A percentile compares a stretch with the other conserved stretches of the same genome.
phyloP scores from a whole-genome alignment of 192 early-diverging fungal genomes.

The Coemansia sp. region DNA sequence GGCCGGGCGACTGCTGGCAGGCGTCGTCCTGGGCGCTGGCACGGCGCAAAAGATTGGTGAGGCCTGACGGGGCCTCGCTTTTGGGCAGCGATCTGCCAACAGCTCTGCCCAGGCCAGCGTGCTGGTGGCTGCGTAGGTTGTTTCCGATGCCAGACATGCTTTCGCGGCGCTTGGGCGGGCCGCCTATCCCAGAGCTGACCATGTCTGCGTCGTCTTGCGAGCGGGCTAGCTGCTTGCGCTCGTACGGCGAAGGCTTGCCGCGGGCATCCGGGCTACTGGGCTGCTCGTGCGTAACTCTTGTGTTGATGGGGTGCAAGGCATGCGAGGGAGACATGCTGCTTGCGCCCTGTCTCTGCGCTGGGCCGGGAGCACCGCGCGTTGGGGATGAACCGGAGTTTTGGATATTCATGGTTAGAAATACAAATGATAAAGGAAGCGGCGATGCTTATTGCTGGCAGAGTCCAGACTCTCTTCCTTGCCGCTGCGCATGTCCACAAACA shows the following conservation, averaged over 20 bases:
- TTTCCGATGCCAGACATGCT: conserved; percentile 47
- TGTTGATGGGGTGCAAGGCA: conserved; percentile 5
- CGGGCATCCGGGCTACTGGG: background rate
- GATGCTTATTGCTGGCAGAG: too few species aligned
- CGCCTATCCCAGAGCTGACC: conserved; percentile 28
- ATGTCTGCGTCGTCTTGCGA: background rate
- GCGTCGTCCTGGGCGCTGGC: background rate
- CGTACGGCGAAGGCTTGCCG: conserved; percentile 18
- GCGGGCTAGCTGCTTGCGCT: background rate
- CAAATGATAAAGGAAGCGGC: too few species aligned
- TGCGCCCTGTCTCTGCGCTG: background rate
- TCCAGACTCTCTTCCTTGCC: too few species aligned
- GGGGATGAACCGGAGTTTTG: too few species aligned
- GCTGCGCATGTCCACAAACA: too few species aligned
- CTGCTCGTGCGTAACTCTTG: background rate
- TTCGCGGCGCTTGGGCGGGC: conserved; percentile 36
- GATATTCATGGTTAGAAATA: too few species aligned
- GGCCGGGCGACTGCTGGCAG: too few species aligned
- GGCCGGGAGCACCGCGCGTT: background rate
- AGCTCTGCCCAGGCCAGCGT: conserved; percentile 28
- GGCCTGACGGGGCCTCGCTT: conserved; percentile 10
- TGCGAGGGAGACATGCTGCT: conserved; percentile 11
- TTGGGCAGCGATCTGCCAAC: conserved; percentile 14
- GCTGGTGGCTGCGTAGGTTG: conserved; percentile 40
- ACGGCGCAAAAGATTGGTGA: conserved; percentile 16